phyloP scores from a whole-genome alignment of 345 rosid species.

The Gossypium mustelinum region DNA sequence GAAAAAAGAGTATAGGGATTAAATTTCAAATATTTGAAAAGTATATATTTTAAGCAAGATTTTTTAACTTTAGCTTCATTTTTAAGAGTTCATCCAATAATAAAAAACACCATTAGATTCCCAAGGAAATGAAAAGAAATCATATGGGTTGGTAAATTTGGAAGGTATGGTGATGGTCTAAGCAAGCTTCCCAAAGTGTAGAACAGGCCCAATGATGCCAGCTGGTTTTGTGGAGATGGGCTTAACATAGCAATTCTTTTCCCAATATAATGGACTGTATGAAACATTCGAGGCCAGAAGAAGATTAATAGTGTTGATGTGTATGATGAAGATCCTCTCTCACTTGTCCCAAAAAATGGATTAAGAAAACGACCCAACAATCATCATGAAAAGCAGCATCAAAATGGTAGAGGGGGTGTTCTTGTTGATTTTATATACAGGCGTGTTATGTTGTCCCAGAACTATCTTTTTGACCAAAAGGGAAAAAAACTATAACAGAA shows the following conservation, averaged over 20 bases:
- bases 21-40: too few species aligned
- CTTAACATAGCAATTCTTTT: neutral
- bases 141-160: neutral
- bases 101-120: neutral
- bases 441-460: neutral
- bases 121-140: too few species aligned
- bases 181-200: neutral
- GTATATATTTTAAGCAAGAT: too few species aligned
- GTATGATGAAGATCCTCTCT: neutral
- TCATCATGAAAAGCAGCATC: slow-evolving; percentile 31
- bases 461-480: slow-evolving; percentile 35
- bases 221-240: neutral
- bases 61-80: neutral
- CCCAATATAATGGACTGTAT: too few species aligned
- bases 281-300: too few species aligned
- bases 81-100: neutral
- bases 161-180: neutral
- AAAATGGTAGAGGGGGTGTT: neutral
- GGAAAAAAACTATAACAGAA: slow-evolving; percentile 9
- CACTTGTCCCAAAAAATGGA: neutral
- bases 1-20: too few species aligned
- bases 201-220: neutral
- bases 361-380: slow-evolving; percentile 39
- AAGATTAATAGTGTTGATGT: neutral
- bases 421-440: neutral